phyloP scores from a whole-genome alignment of 495 filamentous ascomycete species.

The Monascus purpureus region DNA sequence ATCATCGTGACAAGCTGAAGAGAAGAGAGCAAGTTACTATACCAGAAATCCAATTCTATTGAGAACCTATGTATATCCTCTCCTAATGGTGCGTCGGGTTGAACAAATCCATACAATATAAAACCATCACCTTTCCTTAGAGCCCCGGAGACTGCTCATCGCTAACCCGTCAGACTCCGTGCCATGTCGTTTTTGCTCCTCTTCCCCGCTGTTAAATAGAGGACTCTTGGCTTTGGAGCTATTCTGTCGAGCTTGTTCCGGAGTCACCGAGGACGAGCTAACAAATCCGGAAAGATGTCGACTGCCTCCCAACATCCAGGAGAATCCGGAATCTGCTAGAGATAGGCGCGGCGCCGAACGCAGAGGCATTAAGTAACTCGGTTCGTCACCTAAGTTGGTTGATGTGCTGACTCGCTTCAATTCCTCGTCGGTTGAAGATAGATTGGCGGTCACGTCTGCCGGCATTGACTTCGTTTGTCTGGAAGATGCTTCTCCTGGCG shows the following conservation, averaged over 20 bases:
- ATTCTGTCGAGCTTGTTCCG: constrained; percentile 30
- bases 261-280: constrained; percentile 30
- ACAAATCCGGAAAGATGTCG: constrained; percentile 36
- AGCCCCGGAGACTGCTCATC: constrained; percentile 43
- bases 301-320: constrained; percentile 80
- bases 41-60: too few relatives aligned
- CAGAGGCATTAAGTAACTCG: constrained; percentile 2
- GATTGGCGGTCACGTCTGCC: background rate
- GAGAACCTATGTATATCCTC: too few relatives aligned
- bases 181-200: constrained; percentile 13
- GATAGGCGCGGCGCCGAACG: constrained; percentile 7
- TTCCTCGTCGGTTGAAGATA: background rate
- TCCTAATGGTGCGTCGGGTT: too few relatives aligned
- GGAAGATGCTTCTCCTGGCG: too few relatives aligned
- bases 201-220: constrained; percentile 26
- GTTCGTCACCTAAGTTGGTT: background rate
- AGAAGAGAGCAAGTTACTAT: too few relatives aligned
- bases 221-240: constrained; percentile 14
- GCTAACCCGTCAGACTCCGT: constrained; percentile 29
- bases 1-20: too few relatives aligned
- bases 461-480: too few relatives aligned
- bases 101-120: too few relatives aligned
- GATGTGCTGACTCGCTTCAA: background rate
- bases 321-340: constrained; percentile 75
- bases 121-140: constrained; percentile 42